phyloP scores from a whole-genome alignment of 305 asterid genomes.

The Fraxinus floribunda region DNA sequence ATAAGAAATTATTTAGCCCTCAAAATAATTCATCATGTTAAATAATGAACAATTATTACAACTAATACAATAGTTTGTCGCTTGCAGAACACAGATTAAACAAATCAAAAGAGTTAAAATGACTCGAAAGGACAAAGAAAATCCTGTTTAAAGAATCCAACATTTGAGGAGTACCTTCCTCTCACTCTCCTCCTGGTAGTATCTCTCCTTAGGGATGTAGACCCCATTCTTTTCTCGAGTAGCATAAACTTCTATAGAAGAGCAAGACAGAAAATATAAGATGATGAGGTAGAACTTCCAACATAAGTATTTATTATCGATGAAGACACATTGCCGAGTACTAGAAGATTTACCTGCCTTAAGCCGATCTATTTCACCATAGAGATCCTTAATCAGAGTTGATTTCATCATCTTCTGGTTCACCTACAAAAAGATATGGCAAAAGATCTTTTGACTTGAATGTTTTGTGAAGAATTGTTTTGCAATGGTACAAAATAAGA shows the following conservation, averaged over 20 bases:
- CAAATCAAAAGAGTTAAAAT: neutral
- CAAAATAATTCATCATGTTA: neutral
- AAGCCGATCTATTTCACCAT: constrained; percentile 85
- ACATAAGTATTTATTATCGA: neutral
- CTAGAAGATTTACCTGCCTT: constrained; percentile 53
- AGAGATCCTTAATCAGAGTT: constrained; percentile 77
- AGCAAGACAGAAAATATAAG: neutral
- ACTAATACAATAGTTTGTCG: neutral
- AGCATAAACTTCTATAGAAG: constrained; percentile 67
- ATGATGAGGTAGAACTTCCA: neutral
- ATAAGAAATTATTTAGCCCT: neutral
- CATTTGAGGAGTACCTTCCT: constrained; percentile 48
- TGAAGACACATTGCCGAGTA: neutral
- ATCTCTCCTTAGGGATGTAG: constrained; percentile 77
- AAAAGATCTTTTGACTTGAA: neutral
- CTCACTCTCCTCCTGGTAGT: constrained; percentile 73
- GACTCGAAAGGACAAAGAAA: neutral
- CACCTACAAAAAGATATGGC: constrained; percentile 43
- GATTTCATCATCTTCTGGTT: constrained; percentile 80
- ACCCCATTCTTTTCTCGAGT: constrained; percentile 80
- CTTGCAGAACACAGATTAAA: neutral
- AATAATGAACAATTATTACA: neutral
- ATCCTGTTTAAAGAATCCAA: neutral
- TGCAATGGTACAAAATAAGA: neutral
- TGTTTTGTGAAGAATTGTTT: neutral